Evolutionary conservation across 805 yeast species (phyloP), one percentile per base, ranked within the genome.

Genomic region (Candida takata): DNA sequence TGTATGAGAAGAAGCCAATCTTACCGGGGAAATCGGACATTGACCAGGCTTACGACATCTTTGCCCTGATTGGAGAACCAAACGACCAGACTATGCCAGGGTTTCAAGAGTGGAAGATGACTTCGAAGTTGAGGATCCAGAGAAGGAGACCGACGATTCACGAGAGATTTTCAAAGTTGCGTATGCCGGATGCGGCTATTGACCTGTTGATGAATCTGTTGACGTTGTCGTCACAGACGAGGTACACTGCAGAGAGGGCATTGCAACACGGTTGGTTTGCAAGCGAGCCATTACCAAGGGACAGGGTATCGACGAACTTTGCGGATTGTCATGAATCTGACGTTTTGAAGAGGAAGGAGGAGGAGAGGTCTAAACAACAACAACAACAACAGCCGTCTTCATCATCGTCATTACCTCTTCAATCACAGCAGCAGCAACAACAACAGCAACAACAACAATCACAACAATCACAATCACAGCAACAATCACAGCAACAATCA

Each of bases 261-360:
- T 57, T 84, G 32, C 62, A 70, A 12, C 87, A 85, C 47, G 64
- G 60, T 2, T 92, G 79, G 61, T 87, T 92, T 60, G 19, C 18
- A 3, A 11, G 4, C 4, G 77, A 69, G 0, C 97, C 97, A 0
- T 44, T 70, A 16, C 86, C 95, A 11, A 74, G 77, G 0, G 44
- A 36, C n/a, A 82, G 86, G 4, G 70, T 69, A 20, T 13, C 20
- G 3, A 40, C 42, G 8, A 35, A 40, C 14, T 82, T 81, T 45
- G 88, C 82, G 45, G 95, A 88, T 44, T 76, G 95, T 42, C 97
- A 92, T 56, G 97, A 90, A 57, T 72, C 87, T 18, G 96, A 86
- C 58, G 74, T 74, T 32, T 74, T 75, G 43, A 65, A 29, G 24
- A 23, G 29, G 11, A 38, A 34, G 16, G 29, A 37, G 24, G 24